Conservation (phyloP, 1,284 basidiomycete genomes). For the Phellinidium pouzarii region DNA sequence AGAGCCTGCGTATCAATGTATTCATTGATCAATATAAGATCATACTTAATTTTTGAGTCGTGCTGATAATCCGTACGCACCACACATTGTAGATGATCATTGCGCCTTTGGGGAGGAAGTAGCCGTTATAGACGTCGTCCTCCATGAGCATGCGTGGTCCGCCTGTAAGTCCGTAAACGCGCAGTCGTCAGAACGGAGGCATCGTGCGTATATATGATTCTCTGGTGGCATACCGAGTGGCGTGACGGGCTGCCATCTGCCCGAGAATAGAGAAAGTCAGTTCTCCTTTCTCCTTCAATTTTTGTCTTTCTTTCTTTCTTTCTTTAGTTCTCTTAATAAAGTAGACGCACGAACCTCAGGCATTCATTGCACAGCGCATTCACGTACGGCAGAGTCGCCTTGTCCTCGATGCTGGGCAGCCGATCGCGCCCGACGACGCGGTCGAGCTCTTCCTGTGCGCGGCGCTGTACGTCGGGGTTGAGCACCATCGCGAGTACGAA, state of each 20-base stretch:
- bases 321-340: background rate
- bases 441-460: slow-evolving; percentile 26
- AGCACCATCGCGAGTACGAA: slow-evolving; percentile 15
- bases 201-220: too few species aligned
- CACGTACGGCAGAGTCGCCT: slow-evolving; percentile 24
- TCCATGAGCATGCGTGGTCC: background rate
- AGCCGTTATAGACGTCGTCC: slow-evolving; percentile 13
- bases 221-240: background rate
- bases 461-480: slow-evolving; percentile 20
- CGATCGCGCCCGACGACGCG: slow-evolving; percentile 20
- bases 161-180: background rate
- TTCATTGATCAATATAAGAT: background rate
- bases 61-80: background rate
- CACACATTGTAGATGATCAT: slow-evolving; percentile 1
- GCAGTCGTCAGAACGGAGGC: background rate
- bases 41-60: too few species aligned
- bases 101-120: slow-evolving; percentile 8
- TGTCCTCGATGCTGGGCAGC: slow-evolving; percentile 25
- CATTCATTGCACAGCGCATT: slow-evolving; percentile 25
- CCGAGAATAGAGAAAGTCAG: too few species aligned
- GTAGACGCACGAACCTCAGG: slow-evolving; percentile 21
- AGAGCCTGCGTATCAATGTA: slow-evolving; percentile 8
- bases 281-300: too few species aligned
- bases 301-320: background rate
- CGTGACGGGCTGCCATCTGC: slow-evolving; percentile 16